phyloP scores from a whole-genome alignment of 768 basidiomycete species.

The Filobasidium floriforme region DNA sequence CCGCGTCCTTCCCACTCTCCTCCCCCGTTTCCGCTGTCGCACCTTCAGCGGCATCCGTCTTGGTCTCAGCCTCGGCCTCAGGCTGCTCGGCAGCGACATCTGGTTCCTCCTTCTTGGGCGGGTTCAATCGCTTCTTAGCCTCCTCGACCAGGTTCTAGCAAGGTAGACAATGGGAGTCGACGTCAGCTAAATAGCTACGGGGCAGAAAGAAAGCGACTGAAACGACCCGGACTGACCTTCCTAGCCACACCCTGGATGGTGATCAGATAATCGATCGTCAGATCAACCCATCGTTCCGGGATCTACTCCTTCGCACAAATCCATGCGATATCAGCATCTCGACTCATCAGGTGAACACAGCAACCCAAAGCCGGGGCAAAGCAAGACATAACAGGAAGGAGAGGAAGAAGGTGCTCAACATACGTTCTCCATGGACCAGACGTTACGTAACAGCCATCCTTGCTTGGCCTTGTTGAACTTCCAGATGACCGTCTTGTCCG shows the following conservation, averaged over 20 bases:
- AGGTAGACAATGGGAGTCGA: background rate
- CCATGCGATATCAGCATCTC: background rate
- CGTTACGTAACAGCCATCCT: slow-evolving; percentile 15
- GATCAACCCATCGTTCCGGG: slow-evolving; percentile 7
- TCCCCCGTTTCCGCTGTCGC: background rate
- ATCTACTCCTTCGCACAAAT: slow-evolving; percentile 5
- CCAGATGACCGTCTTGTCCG: slow-evolving; percentile 3
- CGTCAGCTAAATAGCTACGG: background rate
- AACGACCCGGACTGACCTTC: slow-evolving; percentile 7
- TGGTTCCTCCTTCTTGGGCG: background rate
- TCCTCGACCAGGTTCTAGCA: background rate
- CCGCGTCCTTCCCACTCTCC: slow-evolving; percentile 7
- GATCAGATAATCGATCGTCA: slow-evolving; percentile 16
- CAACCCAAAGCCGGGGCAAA: background rate
- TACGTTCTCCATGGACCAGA: slow-evolving; percentile 16
- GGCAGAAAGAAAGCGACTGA: background rate
- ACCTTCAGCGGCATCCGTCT: slow-evolving; percentile 8
- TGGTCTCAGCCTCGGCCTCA: slow-evolving; percentile 8
- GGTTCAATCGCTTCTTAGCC: background rate
- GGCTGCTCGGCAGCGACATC: background rate
- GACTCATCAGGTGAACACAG: background rate
- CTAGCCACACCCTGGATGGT: slow-evolving; percentile 16
- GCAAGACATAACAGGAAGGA: background rate
- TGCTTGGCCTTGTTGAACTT: slow-evolving; percentile 22
- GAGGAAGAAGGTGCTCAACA: too few species aligned